Percentiles rank a stretch among this genome's conserved stretches.
These are phyloP conservation scores for Hypoxylon sp. DNA, from an alignment of 2,329 filamentous ascomycete genomes.

Conservation along the genomic window DNA sequence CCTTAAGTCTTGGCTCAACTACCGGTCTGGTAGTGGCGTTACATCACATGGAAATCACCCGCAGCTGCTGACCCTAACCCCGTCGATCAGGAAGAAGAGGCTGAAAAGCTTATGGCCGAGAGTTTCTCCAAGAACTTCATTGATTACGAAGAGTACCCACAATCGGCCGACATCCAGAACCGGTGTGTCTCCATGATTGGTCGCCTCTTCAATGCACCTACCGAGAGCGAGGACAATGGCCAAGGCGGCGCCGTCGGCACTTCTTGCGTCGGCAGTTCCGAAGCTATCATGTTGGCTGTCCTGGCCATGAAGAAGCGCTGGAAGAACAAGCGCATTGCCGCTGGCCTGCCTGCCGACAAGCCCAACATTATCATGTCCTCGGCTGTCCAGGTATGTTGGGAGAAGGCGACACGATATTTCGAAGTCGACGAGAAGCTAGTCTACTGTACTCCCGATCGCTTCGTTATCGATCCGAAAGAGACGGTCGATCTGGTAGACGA, in stretches of 20 bases:
- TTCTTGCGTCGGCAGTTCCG: conserved; percentile 89
- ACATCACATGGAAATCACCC: conserved; percentile 25
- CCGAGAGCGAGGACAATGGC: conserved; percentile 61
- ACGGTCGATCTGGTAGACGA: conserved; percentile 74
- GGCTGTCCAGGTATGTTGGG: conserved; percentile 97
- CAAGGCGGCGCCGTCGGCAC: conserved; percentile 81
- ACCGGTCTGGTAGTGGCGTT: conserved; percentile 21
- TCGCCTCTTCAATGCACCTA: conserved; percentile 86
- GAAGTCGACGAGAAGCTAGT: conserved; percentile 92
- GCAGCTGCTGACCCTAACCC: conserved; percentile 32
- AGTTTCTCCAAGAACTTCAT: conserved; percentile 96
- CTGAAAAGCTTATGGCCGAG: conserved; percentile 94
- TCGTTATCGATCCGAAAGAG: conserved; percentile 74
- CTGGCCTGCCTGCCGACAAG: conserved; percentile 82
- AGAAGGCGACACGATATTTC: conserved; percentile 91
- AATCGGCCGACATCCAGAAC: conserved; percentile 89
- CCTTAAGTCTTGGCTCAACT: conserved; percentile 22
- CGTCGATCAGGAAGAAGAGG: conserved; percentile 82
- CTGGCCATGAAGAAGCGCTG: conserved; percentile 96
- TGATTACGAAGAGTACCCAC: conserved; percentile 88
- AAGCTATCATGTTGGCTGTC: conserved; percentile 86
- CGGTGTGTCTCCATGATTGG: conserved; percentile 94
- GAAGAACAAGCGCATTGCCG: conserved; percentile 87
- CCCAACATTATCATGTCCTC: conserved; percentile 98
- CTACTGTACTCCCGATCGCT: conserved; percentile 73